These are phyloP conservation scores for Tulasnella sp. DNA, from an alignment of 768 basidiomycete species.

Conservation along the genomic window DNA sequence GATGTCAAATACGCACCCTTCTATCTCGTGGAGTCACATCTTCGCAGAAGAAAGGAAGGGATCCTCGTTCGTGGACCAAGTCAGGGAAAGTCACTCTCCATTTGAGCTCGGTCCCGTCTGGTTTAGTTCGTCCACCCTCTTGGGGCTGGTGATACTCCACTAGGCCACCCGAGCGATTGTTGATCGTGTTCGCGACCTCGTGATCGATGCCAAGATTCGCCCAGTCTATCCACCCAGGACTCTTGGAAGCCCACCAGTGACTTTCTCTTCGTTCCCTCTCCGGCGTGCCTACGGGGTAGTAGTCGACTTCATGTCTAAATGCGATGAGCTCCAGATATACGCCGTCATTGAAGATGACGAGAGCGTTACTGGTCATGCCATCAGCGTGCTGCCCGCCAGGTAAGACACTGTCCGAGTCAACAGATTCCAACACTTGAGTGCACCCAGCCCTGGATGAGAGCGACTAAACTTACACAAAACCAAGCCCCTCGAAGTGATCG, in stretches of 20 bases:
- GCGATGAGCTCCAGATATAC: slow-evolving; percentile 60
- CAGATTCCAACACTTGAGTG: neutral
- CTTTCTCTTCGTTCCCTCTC: slow-evolving; percentile 35
- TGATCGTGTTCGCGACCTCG: slow-evolving; percentile 41
- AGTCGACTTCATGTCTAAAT: slow-evolving; percentile 41
- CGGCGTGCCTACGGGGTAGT: slow-evolving; percentile 44
- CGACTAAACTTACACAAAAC: slow-evolving; percentile 47
- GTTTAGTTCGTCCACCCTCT: slow-evolving; percentile 44
- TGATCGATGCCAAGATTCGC: slow-evolving; percentile 44
- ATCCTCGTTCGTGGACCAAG: slow-evolving; percentile 20
- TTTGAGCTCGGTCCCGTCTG: slow-evolving; percentile 44
- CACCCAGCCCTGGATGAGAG: neutral
- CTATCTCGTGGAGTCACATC: slow-evolving; percentile 52
- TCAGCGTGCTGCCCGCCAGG: slow-evolving; percentile 55
- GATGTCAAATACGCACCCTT: slow-evolving; percentile 37
- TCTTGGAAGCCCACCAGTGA: slow-evolving; percentile 44
- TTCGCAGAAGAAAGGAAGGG: slow-evolving; percentile 62
- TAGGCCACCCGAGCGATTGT: slow-evolving; percentile 37
- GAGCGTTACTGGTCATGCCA: slow-evolving; percentile 53
- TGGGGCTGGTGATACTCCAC: slow-evolving; percentile 27
- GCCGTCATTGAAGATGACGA: slow-evolving; percentile 51
- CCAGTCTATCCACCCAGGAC: slow-evolving; percentile 58
- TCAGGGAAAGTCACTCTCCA: slow-evolving; percentile 47
- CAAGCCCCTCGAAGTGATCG: slow-evolving; percentile 45
- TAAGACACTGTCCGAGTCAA: slow-evolving; percentile 43